Evolutionary conservation across 2,329 filamentous ascomycete genomes (phyloP).

Genomic region (Colletotrichum sp.): DNA sequence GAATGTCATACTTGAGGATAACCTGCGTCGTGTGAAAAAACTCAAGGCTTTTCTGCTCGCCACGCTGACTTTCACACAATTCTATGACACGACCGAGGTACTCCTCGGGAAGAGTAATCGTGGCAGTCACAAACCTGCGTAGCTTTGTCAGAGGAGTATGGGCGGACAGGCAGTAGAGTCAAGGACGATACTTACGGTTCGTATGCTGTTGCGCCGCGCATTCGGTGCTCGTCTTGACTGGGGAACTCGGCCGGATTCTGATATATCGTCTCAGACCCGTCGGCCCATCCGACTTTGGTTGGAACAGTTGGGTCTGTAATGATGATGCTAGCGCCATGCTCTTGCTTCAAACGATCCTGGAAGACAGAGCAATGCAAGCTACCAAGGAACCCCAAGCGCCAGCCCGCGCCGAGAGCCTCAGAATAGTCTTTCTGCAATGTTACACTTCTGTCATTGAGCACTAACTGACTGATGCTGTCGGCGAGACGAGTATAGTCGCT

Average conservation of each 20-base stretch:
- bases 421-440: constrained; percentile 94
- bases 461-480: constrained; percentile 92
- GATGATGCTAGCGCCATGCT: constrained; percentile 93
- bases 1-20: constrained; percentile 90
- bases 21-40: constrained; percentile 94
- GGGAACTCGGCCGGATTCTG: constrained; percentile 90
- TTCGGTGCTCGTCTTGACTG: constrained; percentile 58
- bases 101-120: constrained; percentile 90
- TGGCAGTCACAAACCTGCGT: constrained; percentile 71
- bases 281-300: constrained; percentile 80
- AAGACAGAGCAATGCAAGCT: constrained; percentile 99
- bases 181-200: constrained; percentile 51
- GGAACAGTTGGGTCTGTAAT: constrained; percentile 96
- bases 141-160: not conserved
- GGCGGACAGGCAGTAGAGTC: not conserved
- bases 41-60: constrained; percentile 83
- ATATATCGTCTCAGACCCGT: constrained; percentile 79
- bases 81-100: constrained; percentile 95
- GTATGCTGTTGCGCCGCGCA: constrained; percentile 48
- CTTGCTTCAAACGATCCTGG: constrained; percentile 90
- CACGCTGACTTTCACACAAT: constrained; percentile 87
- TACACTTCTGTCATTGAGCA: constrained; percentile 93
- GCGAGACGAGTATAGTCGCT: constrained; percentile 84
- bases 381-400: constrained; percentile 93
- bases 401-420: constrained; percentile 90